Percentiles rank a stretch among this genome's conserved stretches.
Conservation (phyloP, 73 alveolate species). For the Effrenium voratum region DNA sequence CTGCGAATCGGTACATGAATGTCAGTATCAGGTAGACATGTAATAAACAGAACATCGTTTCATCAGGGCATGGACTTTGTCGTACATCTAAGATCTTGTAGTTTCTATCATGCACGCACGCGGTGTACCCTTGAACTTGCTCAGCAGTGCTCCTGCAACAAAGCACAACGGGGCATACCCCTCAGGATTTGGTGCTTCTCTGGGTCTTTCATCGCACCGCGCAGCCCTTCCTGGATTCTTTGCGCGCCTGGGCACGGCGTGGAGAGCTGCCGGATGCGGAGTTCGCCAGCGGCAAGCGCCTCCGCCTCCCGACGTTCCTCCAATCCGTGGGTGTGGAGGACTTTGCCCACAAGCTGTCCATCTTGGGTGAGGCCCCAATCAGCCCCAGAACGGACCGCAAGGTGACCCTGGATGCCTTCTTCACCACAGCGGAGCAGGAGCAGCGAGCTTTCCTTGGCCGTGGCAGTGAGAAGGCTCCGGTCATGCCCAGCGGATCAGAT, state of each 20-base stretch:
- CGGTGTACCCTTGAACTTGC: too few species aligned
- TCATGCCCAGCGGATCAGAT: background rate
- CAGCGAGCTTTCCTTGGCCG: background rate
- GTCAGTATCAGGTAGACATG: too few species aligned
- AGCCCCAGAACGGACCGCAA: background rate
- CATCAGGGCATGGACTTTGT: too few species aligned
- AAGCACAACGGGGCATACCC: too few species aligned
- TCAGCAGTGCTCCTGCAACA: too few species aligned
- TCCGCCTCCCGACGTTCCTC: background rate
- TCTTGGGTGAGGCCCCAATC: background rate
- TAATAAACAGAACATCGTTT: too few species aligned
- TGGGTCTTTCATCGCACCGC: slow-evolving; percentile 42
- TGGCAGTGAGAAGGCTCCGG: background rate
- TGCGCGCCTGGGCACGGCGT: background rate
- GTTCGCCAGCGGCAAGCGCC: background rate
- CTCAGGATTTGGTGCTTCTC: too few species aligned
- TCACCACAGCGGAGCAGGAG: background rate
- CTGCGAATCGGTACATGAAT: too few species aligned
- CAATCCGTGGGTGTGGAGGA: background rate
- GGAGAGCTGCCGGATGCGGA: background rate
- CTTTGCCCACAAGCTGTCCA: slow-evolving; percentile 25
- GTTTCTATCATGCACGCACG: too few species aligned
- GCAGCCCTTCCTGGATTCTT: slow-evolving; percentile 38
- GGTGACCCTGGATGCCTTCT: background rate
- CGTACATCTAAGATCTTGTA: too few species aligned